Base-by-base conservation (phyloP, 352 stramenopile species). In the Globisporangium paroecandrum region DNA sequence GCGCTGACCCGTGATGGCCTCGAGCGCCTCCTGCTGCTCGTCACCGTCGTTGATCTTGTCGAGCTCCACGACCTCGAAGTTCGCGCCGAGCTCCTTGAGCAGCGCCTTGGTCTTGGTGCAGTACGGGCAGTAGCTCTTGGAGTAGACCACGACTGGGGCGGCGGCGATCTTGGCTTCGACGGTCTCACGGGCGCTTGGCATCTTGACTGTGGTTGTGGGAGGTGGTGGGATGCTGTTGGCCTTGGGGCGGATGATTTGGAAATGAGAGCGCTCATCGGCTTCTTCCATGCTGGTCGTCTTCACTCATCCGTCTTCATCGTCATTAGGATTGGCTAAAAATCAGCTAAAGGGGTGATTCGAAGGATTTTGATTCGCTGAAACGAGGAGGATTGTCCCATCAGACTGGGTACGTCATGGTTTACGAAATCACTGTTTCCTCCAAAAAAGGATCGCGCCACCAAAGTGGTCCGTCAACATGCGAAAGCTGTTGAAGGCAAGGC, bases 91-190 rank as follows among this genome's bases (percentile, higher is more conserved):
- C 58, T 90, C 72, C 32, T 66, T 77, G 62, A 93, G 72, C 61
- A 93, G 73, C 46, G 58, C 60, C 76, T 93, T 91, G 65, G 81
- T 88, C 62, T 83, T 80, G 61, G 76, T 79, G 80, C 96, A 99
- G 82, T 98, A 98, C 38, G 92, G 91, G 75, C 96, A 99, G 79
- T 94, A 98, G 32, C 82, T 87, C 83, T 99, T 99, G 68, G 91
- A 98, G 79, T 98, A 99, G 60, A 95, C 76, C 36, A 88, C 76
- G 38, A 95, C 80, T 32, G 69, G 70, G 65, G 78, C 73, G 20
- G 69, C 54, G n/a, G 79, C 71, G 61, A 93, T 78, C 70, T 84
- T 81, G 32, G 75, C 68, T 77, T 92, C 75, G 34, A 95, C 78
- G 70, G 81, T 82, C 69, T 92, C 78, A 62, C 85, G 84, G 59